A percentile compares a stretch with the other conserved stretches of the same genome.
Conservation (phyloP, 2,329 filamentous ascomycete genomes). For the Penicillium aurantiogriseum region DNA sequence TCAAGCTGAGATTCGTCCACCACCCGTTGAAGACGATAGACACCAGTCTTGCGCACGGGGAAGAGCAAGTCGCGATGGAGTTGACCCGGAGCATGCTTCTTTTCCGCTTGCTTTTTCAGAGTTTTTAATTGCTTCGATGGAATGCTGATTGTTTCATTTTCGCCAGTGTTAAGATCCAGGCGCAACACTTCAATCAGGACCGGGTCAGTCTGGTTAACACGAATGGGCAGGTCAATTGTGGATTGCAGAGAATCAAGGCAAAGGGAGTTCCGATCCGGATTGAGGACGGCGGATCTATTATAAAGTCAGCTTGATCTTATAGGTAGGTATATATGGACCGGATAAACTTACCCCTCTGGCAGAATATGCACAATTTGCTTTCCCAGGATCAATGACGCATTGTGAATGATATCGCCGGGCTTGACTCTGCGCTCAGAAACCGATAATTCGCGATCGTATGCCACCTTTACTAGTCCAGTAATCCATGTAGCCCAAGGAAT, state of each 20-base stretch:
- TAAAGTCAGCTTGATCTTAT: conserved; percentile 26
- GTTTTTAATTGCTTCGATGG: conserved; percentile 70
- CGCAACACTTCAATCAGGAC: conserved; percentile 85
- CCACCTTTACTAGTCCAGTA: conserved; percentile 69
- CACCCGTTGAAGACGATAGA: conserved; percentile 82
- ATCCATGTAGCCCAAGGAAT: conserved; percentile 74
- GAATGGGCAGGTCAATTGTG: conserved; percentile 71
- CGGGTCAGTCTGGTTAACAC: conserved; percentile 90
- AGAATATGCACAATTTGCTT: conserved; percentile 97
- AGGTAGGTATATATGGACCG: background rate
- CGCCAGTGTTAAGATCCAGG: conserved; percentile 76
- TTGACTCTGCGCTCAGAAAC: conserved; percentile 94
- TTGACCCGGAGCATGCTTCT: conserved; percentile 50
- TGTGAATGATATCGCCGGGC: conserved; percentile 80
- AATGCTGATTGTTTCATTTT: conserved; percentile 77
- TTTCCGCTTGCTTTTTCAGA: conserved; percentile 68
- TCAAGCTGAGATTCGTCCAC: conserved; percentile 93
- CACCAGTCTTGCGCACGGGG: conserved; percentile 77
- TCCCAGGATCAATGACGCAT: conserved; percentile 88
- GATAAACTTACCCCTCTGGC: conserved; percentile 70
- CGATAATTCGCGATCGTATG: conserved; percentile 90
- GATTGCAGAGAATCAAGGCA: conserved; percentile 69
- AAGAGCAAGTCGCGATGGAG: conserved; percentile 68
- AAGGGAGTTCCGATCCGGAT: conserved; percentile 75
- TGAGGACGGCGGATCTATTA: conserved; percentile 74